These are phyloP conservation scores for Oemleria cerasiformis DNA, from an alignment of 306 rosid genomes.

Conservation along the genomic window DNA sequence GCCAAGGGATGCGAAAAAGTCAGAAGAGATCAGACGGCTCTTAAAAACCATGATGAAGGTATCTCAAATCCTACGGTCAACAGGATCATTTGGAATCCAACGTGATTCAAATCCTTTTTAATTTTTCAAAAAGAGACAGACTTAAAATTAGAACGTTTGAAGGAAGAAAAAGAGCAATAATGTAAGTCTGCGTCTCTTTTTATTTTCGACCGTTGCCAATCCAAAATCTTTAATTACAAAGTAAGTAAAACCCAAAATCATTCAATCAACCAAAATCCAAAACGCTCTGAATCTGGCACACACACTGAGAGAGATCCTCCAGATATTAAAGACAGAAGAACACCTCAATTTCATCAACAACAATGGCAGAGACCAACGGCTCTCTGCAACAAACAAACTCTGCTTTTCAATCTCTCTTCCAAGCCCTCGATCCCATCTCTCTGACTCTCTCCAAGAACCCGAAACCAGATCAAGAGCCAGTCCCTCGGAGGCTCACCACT, in stretches of 20 bases:
- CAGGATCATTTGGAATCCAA: slow-evolving; percentile 16
- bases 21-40: background rate
- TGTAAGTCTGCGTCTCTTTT: slow-evolving; percentile 17
- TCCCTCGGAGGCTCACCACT: slow-evolving; percentile 39
- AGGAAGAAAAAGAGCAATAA: background rate
- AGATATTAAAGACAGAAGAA: slow-evolving; percentile 1
- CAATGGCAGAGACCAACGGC: slow-evolving; percentile 48
- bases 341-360: slow-evolving; percentile 27
- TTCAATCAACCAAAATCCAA: slow-evolving; percentile 15
- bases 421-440: slow-evolving; percentile 67
- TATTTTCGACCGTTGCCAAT: slow-evolving; percentile 61
- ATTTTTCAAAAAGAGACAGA: slow-evolving; percentile 23
- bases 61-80: slow-evolving; percentile 17
- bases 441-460: slow-evolving; percentile 58
- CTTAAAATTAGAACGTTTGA: slow-evolving; percentile 45
- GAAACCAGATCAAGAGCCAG: slow-evolving; percentile 21
- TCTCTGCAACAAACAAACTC: slow-evolving; percentile 34
- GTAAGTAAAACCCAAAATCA: slow-evolving; percentile 19
- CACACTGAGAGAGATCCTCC: background rate
- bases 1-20: too few species aligned
- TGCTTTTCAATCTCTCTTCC: slow-evolving; percentile 42
- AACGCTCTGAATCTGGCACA: background rate
- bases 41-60: slow-evolving; percentile 1
- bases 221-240: slow-evolving; percentile 13
- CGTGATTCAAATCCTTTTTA: background rate